A percentile compares a stretch with the other conserved stretches of the same genome.
phyloP scores from a whole-genome alignment of 495 filamentous ascomycete genomes.

The Daldinia grandis region DNA sequence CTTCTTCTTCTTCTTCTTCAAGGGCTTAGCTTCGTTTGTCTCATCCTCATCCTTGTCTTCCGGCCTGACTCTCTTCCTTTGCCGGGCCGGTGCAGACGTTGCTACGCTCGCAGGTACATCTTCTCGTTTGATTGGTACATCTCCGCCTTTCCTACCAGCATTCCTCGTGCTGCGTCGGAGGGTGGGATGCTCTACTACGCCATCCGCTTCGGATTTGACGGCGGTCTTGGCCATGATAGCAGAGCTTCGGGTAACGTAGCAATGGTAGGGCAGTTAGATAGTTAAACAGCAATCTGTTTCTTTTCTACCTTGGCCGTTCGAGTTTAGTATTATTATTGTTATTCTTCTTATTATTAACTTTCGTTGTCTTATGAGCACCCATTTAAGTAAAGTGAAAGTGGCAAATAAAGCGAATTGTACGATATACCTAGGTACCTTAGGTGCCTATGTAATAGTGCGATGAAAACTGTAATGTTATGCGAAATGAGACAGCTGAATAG shows the following conservation, averaged over 20 bases:
- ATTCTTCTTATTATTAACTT: too few relatives aligned
- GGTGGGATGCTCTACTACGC: neutral
- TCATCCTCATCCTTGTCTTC: neutral
- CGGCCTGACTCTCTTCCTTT: neutral
- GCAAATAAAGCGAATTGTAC: too few relatives aligned
- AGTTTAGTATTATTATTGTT: too few relatives aligned
- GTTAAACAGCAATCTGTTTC: neutral
- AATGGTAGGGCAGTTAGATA: neutral
- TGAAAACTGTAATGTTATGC: too few relatives aligned
- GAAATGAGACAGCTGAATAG: too few relatives aligned
- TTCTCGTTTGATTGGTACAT: constrained; percentile 2
- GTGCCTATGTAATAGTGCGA: too few relatives aligned
- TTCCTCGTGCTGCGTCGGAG: constrained; percentile 1
- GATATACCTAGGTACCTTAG: too few relatives aligned
- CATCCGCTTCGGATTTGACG: neutral
- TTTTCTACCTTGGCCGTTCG: neutral
- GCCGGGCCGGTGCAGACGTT: neutral
- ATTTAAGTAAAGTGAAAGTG: too few relatives aligned
- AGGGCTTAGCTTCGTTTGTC: neutral
- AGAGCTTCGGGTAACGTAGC: neutral
- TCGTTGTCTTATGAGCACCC: too few relatives aligned
- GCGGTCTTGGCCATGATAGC: constrained; percentile 20
- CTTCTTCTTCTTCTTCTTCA: neutral
- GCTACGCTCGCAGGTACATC: neutral
- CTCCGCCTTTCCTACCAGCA: neutral